Conservation (phyloP, 2,329 filamentous ascomycete genomes). For the Fusarium verticillioides region DNA sequence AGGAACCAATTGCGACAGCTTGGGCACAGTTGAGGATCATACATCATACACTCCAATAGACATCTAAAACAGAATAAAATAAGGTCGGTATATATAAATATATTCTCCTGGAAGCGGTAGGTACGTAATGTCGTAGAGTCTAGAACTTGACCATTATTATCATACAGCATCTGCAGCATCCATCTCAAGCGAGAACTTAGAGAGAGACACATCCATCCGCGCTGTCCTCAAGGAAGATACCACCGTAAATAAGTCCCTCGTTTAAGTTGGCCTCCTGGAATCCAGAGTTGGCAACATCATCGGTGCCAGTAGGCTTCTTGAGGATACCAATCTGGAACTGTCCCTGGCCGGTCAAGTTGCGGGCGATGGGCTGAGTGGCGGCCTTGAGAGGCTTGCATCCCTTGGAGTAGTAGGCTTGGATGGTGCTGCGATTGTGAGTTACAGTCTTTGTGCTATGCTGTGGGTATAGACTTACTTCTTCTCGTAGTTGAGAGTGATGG, state of each 20-base stretch:
- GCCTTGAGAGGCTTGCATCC: conserved; percentile 56
- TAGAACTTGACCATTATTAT: not conserved
- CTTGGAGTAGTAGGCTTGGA: conserved; percentile 67
- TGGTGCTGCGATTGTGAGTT: conserved; percentile 56
- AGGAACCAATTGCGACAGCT: too few relatives aligned
- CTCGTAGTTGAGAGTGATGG: conserved; percentile 65
- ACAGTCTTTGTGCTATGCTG: not conserved
- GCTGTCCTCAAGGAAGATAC: conserved; percentile 65
- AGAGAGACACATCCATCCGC: conserved; percentile 50
- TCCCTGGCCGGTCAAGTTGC: conserved; percentile 64
- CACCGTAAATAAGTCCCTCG: conserved; percentile 64
- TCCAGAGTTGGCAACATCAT: conserved; percentile 59
- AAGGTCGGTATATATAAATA: not conserved
- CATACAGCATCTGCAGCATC: not conserved
- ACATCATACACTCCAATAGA: not conserved
- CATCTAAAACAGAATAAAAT: not conserved
- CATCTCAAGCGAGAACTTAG: not conserved
- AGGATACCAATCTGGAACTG: conserved; percentile 72
- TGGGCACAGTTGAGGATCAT: not conserved
- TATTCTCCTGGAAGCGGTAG: not conserved
- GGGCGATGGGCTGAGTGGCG: conserved; percentile 61
- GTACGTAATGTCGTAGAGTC: not conserved
- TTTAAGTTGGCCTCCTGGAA: conserved; percentile 60
- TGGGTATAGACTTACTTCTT: conserved; percentile 57
- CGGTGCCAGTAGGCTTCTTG: conserved; percentile 66